Percentiles rank a stretch among this genome's conserved stretches.
Conservation (phyloP, 176 grass and related monocot species). For the Oryza australiensis region DNA sequence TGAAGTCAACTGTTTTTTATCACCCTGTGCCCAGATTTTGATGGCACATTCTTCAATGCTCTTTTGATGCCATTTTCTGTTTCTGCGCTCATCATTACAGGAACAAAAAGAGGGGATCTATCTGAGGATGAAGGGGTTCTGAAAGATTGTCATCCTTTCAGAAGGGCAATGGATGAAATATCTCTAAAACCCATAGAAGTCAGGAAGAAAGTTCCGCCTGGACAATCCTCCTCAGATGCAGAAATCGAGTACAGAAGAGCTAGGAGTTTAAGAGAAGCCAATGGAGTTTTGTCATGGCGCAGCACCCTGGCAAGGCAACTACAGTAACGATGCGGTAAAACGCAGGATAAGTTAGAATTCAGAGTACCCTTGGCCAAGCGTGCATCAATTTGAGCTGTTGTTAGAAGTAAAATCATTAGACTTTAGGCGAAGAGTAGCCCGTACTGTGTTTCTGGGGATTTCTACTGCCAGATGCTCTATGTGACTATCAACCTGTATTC, state of each 20-base stretch:
- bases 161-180: constrained; percentile 53
- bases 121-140: constrained; percentile 7
- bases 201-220: constrained; percentile 60
- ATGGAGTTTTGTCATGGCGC: constrained; percentile 62
- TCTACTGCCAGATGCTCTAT: constrained; percentile 40
- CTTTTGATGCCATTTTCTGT: constrained; percentile 18
- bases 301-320: constrained; percentile 66
- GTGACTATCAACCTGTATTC: constrained; percentile 44
- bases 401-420: constrained; percentile 43
- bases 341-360: constrained; percentile 41
- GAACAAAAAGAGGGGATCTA: constrained; percentile 39
- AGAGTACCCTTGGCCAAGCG: constrained; percentile 45
- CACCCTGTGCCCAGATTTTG: constrained; percentile 12
- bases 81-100: constrained; percentile 27
- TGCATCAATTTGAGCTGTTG: constrained; percentile 34
- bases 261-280: constrained; percentile 95
- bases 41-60: neutral
- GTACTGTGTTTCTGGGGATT: constrained; percentile 39
- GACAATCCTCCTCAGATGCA: constrained; percentile 88
- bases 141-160: constrained; percentile 65
- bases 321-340: constrained; percentile 46
- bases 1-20: constrained; percentile 6
- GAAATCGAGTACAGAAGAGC: constrained; percentile 92
- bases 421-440: constrained; percentile 41
- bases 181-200: constrained; percentile 56